Base-by-base conservation (phyloP, 257 asterid genomes). In the Penstemon newberryi region DNA sequence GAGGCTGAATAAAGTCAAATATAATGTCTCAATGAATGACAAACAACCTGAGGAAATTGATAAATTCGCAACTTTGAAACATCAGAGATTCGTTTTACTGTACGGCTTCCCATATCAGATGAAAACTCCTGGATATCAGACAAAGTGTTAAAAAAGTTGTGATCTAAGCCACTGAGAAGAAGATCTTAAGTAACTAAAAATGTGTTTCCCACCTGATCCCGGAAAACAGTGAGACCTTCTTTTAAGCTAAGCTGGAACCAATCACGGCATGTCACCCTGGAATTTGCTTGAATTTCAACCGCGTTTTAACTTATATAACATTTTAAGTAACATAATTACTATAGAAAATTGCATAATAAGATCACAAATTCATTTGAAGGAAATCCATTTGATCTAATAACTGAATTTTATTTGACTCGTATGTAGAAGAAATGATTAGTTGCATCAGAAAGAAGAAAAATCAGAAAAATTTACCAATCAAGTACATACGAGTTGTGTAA, bases 181-280 rank as follows among this genome's bases (percentile, higher is more conserved):
- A 55, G 39, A 53, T n/a, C 36, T 38, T 10, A 58, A 65, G 19
- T 56, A 19, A 19, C 45, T 7, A 60, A 43, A 58, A 45, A 62
- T 13, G 45, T 18, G 11, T 47, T 66, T 25, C 60, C 65, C 63
- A 94, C 97, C 97, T 94, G 99, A 81, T 84, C 99, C 25, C 99
- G 91, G 85, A 94, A 94, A 59, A 91, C 96, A 33, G 99, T 94
- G 63, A 94, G 96, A 67, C 99, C 99, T 80, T 94, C 97, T 88
- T 94, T 94, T 71, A 94, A 78, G 79, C 99, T 94, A 59, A 94
- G 97, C 89, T 94, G 99, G 87, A 94, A 94, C 99, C 99, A 91
- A 79, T 94, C 99, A 54, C 99, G 97, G 79, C 99, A 94, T 50
- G 99, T 94, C 59, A 94, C 99, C 85, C 99, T 91, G 87, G 61